Evolutionary conservation across 139 green algal species (phyloP).

Genomic region (Chlamydomonas sphaeroides): DNA sequence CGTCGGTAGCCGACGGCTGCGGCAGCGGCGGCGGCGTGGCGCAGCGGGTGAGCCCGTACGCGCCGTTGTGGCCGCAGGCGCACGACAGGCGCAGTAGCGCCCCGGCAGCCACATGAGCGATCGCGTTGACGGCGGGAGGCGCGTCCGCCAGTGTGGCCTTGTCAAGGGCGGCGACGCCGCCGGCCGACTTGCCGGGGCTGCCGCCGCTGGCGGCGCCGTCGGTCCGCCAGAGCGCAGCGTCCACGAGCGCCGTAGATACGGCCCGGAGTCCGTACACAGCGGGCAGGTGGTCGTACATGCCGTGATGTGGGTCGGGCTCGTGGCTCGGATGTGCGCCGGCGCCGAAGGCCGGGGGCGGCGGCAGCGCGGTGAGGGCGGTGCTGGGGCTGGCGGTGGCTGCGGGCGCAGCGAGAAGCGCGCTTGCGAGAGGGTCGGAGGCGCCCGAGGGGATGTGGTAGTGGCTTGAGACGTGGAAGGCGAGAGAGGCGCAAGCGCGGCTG

Average conservation of each 20-base stretch:
- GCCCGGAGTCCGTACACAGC: slow-evolving; percentile 1
- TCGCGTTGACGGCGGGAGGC: not conserved
- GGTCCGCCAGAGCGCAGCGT: not conserved
- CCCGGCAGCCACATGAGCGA: not conserved
- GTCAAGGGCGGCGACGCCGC: not conserved
- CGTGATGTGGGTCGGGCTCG: not conserved
- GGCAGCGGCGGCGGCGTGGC: not conserved
- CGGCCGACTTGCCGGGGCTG: too few relatives aligned
- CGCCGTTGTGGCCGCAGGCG: slow-evolving; percentile 16
- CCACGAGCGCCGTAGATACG: not conserved
- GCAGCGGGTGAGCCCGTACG: not conserved
- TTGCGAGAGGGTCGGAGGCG: not conserved
- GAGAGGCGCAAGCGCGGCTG: slow-evolving; percentile 5
- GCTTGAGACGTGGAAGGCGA: slow-evolving; percentile 39
- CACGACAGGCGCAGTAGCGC: slow-evolving; percentile 2
- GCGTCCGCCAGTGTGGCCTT: not conserved
- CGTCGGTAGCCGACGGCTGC: not conserved
- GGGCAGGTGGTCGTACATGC: slow-evolving; percentile 27
- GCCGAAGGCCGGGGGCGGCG: not conserved
- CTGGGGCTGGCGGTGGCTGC: too few relatives aligned
- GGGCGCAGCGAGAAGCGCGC: not conserved
- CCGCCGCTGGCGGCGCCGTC: not conserved
- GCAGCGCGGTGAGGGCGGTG: not conserved
- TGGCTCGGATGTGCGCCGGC: too few relatives aligned
- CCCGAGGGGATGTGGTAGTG: slow-evolving; percentile 16